phyloP scores from a whole-genome alignment of 345 rosid genomes.

The Kandelia obovata region DNA sequence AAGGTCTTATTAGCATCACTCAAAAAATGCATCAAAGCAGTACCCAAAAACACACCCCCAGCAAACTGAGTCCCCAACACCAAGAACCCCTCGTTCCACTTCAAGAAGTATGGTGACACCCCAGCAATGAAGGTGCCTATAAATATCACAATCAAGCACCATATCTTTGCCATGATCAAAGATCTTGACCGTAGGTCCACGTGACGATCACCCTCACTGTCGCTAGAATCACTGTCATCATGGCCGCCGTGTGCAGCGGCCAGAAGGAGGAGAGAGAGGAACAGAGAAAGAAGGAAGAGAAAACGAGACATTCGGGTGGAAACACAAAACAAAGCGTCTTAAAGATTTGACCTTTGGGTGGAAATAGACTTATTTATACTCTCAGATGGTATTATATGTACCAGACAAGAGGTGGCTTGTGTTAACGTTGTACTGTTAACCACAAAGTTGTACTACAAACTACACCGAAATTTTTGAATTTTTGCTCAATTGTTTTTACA shows the following conservation, averaged over 20 bases:
- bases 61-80: constrained; percentile 81
- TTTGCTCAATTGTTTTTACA: too few relatives aligned
- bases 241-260: constrained; percentile 47
- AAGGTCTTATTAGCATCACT: constrained; percentile 74
- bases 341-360: too few relatives aligned
- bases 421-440: too few relatives aligned
- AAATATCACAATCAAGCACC: constrained; percentile 62
- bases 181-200: constrained; percentile 48
- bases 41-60: constrained; percentile 81
- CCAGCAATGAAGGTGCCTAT: constrained; percentile 65
- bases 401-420: too few relatives aligned
- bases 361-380: too few relatives aligned
- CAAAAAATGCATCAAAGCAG: constrained; percentile 83
- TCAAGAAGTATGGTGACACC: constrained; percentile 69
- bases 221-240: constrained; percentile 24
- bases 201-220: constrained; percentile 4
- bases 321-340: too few relatives aligned
- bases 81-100: constrained; percentile 74
- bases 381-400: too few relatives aligned
- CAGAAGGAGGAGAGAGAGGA: constrained; percentile 44
- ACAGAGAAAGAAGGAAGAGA: constrained; percentile 31
- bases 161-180: constrained; percentile 52
- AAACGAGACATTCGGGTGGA: constrained; percentile 32
- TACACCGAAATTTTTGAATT: too few relatives aligned
- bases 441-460: too few relatives aligned